Base-by-base conservation (phyloP, 441 rosid genomes). In the Gossypium gossypioides region DNA sequence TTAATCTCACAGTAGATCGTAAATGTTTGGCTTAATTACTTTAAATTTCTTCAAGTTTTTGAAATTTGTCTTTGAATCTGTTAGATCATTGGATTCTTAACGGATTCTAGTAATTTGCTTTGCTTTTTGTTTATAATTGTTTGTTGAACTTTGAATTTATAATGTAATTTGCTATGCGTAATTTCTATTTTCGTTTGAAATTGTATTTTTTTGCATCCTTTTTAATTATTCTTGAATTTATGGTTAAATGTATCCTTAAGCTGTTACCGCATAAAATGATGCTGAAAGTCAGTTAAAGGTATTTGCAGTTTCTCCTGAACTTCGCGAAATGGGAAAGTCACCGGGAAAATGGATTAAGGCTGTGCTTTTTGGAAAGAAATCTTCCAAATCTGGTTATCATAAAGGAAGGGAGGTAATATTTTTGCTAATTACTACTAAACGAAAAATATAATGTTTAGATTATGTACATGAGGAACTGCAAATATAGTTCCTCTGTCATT, bases 341-440 rank as follows among this genome's bases (percentile, higher is more conserved):
- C 89, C 89, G 0, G 82, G 84, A n/a, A 91, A 81, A 81, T 91
- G 97, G 97, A 84, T 91, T 74, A 93, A 88, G 85, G 82, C 83
- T 60, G 81, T 91, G 37, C 78, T 93, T 1, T 88, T 90, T 76
- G 95, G 97, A 40, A 93, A 90, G 85, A 93, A 86, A 78, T 56
- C 88, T 12, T 88, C 95, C 59, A 91, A 90, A 79, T 83, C 88
- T 58, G 75, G 78, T 72, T 51, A 69, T 34, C 83, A 82, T 25
- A 91, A 81, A 75, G 88, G 78, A 64, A 84, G 84, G 67, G 96
- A 91, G 95, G 97, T 91, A 76, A 72, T 22, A 6, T 42, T 46
- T 6, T 19, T 13, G 15, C 34, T 46, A 21, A 42, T 40, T 21
- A 42, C 54, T 65, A 5, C 0, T 70, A 50, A 67, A 40, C 13